Conservation (phyloP, 129 eudicot species). For the Lonicera japonica region DNA sequence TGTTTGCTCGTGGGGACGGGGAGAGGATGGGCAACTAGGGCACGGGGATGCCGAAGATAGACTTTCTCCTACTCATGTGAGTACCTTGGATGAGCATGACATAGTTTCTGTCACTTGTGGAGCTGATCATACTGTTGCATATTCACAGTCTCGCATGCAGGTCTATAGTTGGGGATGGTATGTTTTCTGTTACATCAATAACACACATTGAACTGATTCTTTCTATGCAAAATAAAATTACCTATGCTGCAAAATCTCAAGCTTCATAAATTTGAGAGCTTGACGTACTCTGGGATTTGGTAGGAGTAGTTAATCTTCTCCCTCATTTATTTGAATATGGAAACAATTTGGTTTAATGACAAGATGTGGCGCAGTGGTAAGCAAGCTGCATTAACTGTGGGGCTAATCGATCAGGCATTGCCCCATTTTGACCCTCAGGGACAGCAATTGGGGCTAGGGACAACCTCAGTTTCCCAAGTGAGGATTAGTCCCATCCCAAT, state of each 20-base stretch:
- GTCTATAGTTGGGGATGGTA: constrained; percentile 99
- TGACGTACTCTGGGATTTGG: too few species aligned
- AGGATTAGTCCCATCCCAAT: too few species aligned
- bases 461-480: too few species aligned
- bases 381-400: too few species aligned
- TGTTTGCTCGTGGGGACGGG: constrained; percentile 99
- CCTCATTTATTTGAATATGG: too few species aligned
- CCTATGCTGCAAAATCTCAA: neutral
- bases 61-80: constrained; percentile 70
- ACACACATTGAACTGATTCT: neutral
- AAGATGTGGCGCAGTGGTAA: too few species aligned
- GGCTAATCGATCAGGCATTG: too few species aligned
- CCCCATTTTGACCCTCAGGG: too few species aligned
- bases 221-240: too few species aligned
- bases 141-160: constrained; percentile 53
- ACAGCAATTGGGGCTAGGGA: too few species aligned
- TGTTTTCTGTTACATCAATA: constrained; percentile 7
- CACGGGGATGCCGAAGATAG: constrained; percentile 99
- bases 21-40: constrained; percentile 98
- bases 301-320: too few species aligned
- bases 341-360: too few species aligned
- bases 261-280: neutral
- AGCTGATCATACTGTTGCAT: constrained; percentile 95
- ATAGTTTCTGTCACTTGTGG: constrained; percentile 84
- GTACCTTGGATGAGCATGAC: constrained; percentile 76